phyloP scores from a whole-genome alignment of 495 filamentous ascomycete species.

The Achaetomiella virescens region DNA sequence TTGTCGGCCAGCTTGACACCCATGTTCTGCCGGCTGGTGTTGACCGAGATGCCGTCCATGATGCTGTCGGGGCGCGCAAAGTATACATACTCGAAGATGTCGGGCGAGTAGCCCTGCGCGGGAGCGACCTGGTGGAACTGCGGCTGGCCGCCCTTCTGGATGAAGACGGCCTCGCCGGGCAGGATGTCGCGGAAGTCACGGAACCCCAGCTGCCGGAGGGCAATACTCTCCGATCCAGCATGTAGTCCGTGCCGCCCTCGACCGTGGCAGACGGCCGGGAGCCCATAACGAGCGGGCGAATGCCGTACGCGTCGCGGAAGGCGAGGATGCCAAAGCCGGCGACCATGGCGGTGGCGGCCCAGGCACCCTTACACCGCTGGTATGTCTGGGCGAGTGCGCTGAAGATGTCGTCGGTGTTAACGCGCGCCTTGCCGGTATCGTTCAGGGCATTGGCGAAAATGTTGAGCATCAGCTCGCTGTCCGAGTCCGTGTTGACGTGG shows the following conservation, averaged over 20 bases:
- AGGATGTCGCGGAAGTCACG: slow-evolving; percentile 72
- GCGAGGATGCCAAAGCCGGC: slow-evolving; percentile 89
- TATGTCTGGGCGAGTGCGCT: slow-evolving; percentile 69
- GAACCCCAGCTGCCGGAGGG: slow-evolving; percentile 83
- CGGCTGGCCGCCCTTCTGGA: slow-evolving; percentile 74
- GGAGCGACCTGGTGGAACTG: slow-evolving; percentile 70
- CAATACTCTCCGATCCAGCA: slow-evolving; percentile 96
- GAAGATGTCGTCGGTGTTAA: slow-evolving; percentile 88
- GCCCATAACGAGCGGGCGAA: slow-evolving; percentile 82
- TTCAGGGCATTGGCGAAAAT: slow-evolving; percentile 91
- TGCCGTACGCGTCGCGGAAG: slow-evolving; percentile 81
- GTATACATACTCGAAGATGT: slow-evolving; percentile 90
- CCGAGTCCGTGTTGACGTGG: slow-evolving; percentile 95
- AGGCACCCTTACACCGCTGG: slow-evolving; percentile 71
- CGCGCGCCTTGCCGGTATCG: slow-evolving; percentile 92
- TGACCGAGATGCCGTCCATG: slow-evolving; percentile 90
- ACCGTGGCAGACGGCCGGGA: slow-evolving; percentile 57
- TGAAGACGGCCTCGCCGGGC: slow-evolving; percentile 90
- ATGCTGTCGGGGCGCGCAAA: slow-evolving; percentile 84
- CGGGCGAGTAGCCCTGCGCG: slow-evolving; percentile 71
- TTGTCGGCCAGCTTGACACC: slow-evolving; percentile 78
- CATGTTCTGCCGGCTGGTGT: slow-evolving; percentile 87
- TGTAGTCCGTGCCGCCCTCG: slow-evolving; percentile 77
- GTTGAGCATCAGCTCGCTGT: slow-evolving; percentile 93
- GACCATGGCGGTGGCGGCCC: slow-evolving; percentile 73